Conservation (phyloP, 139 green algal genomes). For the Picochlorum costavermella region DNA sequence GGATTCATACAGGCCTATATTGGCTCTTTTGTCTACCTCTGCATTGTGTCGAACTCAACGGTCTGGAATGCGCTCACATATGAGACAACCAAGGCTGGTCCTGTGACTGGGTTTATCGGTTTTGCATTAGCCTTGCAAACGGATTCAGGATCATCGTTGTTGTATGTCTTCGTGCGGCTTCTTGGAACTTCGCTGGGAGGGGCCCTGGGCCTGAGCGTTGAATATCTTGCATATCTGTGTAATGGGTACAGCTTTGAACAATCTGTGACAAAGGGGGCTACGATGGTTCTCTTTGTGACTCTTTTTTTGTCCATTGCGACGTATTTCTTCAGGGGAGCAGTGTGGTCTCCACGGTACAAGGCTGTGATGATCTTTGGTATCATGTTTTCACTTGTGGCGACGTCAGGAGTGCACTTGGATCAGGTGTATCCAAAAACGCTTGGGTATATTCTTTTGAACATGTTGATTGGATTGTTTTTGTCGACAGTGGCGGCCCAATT, state of each 20-base stretch:
- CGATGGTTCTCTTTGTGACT: not conserved
- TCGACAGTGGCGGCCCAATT: no score
- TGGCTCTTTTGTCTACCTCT: not conserved
- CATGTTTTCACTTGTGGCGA: no score
- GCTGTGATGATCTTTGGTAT: no score
- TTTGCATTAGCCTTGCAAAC: not conserved
- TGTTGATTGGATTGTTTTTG: no score
- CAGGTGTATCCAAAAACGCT: no score
- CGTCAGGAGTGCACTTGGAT: no score
- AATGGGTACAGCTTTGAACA: not conserved
- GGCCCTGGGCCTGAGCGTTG: not conserved
- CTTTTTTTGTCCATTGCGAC: no score
- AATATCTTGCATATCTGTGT: not conserved
- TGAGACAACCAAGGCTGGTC: not conserved
- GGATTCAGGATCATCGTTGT: not conserved
- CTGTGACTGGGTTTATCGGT: not conserved
- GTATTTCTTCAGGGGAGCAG: no score
- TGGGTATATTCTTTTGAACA: no score
- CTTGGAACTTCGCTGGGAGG: not conserved
- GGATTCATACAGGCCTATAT: not conserved
- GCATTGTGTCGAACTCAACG: not conserved
- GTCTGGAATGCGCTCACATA: not conserved
- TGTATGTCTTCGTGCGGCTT: not conserved
- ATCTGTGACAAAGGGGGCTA: not conserved
- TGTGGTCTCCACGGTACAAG: no score